Evolutionary conservation across 225 moss, liverwort and hornwort species (phyloP), one percentile per base, ranked within the genome.

Genomic region (Lunularia cruciata): DNA sequence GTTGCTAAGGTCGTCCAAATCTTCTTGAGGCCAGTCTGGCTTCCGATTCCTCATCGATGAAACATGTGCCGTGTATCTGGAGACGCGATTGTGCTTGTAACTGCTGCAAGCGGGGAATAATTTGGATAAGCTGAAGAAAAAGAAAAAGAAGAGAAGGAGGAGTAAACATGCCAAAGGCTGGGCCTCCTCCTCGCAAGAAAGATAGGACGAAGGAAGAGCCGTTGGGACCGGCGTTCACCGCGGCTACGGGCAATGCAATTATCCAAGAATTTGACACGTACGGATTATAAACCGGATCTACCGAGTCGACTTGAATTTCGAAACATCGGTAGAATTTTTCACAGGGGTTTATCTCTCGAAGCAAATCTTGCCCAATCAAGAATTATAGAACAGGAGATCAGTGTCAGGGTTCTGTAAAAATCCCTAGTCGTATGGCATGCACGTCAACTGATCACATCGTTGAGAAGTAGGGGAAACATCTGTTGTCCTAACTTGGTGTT

Each of bases 261-360:
- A 81, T 81, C 16, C 81, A 81, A 70, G 73, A 81, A 55, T 81
- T 81, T 61, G 73, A 37, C 18, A 81, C 73, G 81, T 81, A 73
- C 63, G 57, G 25, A 23, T 16, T 19, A 27, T 5, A n/a, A 69
- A 16, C 35, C 40, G 2, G n/a, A 34, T 37, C 33, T 9, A 36
- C n/a, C n/a, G n/a, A n/a, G n/a, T n/a, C n/a, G n/a, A n/a, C n/a
- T n/a, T n/a, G n/a, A n/a, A n/a, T n/a, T n/a, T n/a, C n/a, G n/a
- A n/a, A n/a, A n/a, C n/a, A n/a, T n/a, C n/a, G n/a, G n/a, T n/a
- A n/a, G n/a, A n/a, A n/a, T n/a, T n/a, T n/a, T n/a, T n/a, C n/a
- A n/a, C n/a, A n/a, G n/a, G n/a, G n/a, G n/a, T n/a, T n/a, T n/a
- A n/a, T n/a, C n/a, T n/a, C n/a, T n/a, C n/a, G n/a, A n/a, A n/a